Evolutionary conservation across 345 rosid genomes (phyloP), one percentile per base, ranked within the genome.

Genomic region (Syzygium aromaticum): DNA sequence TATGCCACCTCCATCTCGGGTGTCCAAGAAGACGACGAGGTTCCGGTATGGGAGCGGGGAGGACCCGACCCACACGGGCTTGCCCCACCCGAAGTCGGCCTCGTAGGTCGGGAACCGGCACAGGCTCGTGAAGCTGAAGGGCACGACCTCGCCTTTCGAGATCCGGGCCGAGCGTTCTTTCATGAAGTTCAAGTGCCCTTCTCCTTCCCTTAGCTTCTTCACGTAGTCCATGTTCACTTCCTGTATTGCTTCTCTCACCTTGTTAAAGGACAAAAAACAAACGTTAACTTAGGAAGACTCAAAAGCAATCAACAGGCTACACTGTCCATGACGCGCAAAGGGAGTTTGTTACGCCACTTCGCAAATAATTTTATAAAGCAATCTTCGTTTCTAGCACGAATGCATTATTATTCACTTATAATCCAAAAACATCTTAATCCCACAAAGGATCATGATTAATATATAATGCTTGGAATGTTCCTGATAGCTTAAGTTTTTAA

Each of bases 61-160:
- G 40, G 88, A 51, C 27, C 89, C 87, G 40, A 89, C 88, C 94
- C 92, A 91, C 1, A 77, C 86, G 33, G 91, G 92, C 25, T 86
- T 88, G n/a, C 91, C 92, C 92, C 93, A 92, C 52, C 93, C 91
- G 87, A 92, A 92, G 87, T 92, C 91, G 27, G 85, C 54, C n/a
- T 85, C 89, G 84, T 89, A 88, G 40, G 82, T 86, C 14, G 89
- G 88, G 85, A 90, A 84, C 54, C 87, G 90, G 49, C 93, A 89
- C 88, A 88, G 91, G 54, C 93, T 91, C 11, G 92, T 90, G 86
- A 91, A 89, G 61, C 87, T 89, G 40, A 86, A 85, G 43, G 19
- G 28, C 25, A 88, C 87, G 6, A 27, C 82, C 84, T 77, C 92
- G 19, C 86, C 86, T 63, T 53, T 85, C 16, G 43, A 12, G 21